Percentiles rank a stretch among this genome's conserved stretches.
Conservation (phyloP, 352 stramenopile genomes). For the Pythium grandisporangium region DNA sequence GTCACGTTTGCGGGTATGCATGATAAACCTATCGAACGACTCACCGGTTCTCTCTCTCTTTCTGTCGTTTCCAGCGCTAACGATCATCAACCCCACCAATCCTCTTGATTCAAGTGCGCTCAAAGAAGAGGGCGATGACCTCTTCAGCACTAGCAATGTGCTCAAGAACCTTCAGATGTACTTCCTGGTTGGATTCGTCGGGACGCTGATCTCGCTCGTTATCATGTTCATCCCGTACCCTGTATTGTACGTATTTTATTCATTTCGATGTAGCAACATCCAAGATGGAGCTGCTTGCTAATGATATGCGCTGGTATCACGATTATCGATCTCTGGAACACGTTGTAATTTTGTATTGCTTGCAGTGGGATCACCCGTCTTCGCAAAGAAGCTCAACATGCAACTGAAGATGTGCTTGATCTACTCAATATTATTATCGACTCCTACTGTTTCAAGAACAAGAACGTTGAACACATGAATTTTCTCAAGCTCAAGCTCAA, state of each 20-base stretch:
- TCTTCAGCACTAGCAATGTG: slow-evolving; percentile 53
- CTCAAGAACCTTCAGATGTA: slow-evolving; percentile 70
- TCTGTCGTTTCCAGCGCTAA: slow-evolving; percentile 30
- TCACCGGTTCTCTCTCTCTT: no score
- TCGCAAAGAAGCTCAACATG: slow-evolving; percentile 32
- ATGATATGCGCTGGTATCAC: neutral
- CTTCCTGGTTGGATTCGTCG: slow-evolving; percentile 65
- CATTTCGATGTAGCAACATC: no score
- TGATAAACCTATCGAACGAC: no score
- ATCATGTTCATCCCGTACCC: slow-evolving; percentile 75
- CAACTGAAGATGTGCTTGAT: slow-evolving; percentile 49
- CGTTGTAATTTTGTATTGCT: neutral
- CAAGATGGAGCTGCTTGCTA: no score
- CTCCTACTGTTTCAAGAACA: slow-evolving; percentile 85
- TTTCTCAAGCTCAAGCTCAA: slow-evolving; percentile 64
- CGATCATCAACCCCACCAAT: slow-evolving; percentile 62
- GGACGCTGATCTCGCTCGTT: slow-evolving; percentile 54
- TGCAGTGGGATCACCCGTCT: slow-evolving; percentile 48
- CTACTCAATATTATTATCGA: slow-evolving; percentile 77
- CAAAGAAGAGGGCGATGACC: slow-evolving; percentile 31
- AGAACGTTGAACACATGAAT: slow-evolving; percentile 79
- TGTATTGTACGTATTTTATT: slow-evolving; percentile 46
- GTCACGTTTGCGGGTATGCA: no score
- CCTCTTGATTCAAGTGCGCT: slow-evolving; percentile 32
- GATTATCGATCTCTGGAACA: no score